Base-by-base conservation (phyloP, 495 filamentous ascomycete genomes). In the Massariosphaeria phaeospora region DNA sequence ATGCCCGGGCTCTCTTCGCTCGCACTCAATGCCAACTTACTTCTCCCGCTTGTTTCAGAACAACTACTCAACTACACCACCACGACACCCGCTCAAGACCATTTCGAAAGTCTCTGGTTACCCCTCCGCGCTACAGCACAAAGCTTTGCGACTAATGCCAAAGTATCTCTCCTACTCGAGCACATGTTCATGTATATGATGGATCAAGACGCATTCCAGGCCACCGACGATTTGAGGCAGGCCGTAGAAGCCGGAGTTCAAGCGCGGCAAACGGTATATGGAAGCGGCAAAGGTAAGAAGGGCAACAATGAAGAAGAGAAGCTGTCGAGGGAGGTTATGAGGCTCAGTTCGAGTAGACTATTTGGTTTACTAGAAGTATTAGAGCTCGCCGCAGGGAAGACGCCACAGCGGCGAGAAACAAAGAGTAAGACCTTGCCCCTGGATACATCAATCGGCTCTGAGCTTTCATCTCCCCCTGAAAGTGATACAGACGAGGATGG, bases 161-260 rank as follows among this genome's bases (percentile, higher is more conserved):
- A 89, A 68, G 74, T 96, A 27, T 84, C 84, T 3, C 69, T 96
- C 2, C 64, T 88, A 44, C 66, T 96, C 0, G 91, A 98, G 68
- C 75, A 75, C 0, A 66, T 94, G 48, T 57, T 91, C 43, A 53
- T 60, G 46, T 48, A 36, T 13, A 54, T 62, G 42, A 53, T 60
- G 48, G 62, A 67, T 0, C 61, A 63, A 21, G 57, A 67, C 0
- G 48, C 69, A 52, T 52, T 84, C 7, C 63, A 59, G 18, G 70
- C 78, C 39, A 78, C 75, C 3, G 43, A 43, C 11, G 3, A 13
- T 12, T 61, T 94, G 20, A 67, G 73, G 13, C 52, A 61, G 1
- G 79, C 82, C 0, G 75, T 88, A 13, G 71, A 83, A 55, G 65
- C 58, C 50, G 91, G 91, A 0, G 84, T 91, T 36, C 45, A 57